Conservation (phyloP, 2,329 filamentous ascomycete species). For the Emmonsiellopsis sp. region DNA sequence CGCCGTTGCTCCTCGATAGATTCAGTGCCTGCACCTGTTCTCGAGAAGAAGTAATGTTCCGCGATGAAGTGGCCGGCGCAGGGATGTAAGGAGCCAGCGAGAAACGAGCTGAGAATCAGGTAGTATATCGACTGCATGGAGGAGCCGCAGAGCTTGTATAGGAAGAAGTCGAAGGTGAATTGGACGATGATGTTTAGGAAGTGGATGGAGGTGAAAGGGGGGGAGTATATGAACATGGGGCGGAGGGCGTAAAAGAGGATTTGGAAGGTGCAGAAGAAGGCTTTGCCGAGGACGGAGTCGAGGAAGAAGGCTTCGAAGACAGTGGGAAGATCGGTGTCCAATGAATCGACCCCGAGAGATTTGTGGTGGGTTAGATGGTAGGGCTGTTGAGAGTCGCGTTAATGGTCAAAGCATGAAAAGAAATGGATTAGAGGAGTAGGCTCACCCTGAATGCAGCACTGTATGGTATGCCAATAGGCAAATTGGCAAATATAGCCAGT, state of each 20-base stretch:
- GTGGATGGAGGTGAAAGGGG: slow-evolving; percentile 80
- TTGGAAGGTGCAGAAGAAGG: slow-evolving; percentile 98
- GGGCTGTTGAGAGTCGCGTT: slow-evolving; percentile 44
- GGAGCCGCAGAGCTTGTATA: slow-evolving; percentile 52
- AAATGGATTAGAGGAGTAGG: slow-evolving; percentile 7
- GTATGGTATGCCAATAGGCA: slow-evolving; percentile 92
- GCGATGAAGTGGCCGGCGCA: slow-evolving; percentile 97
- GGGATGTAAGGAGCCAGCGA: slow-evolving; percentile 87
- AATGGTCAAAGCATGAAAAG: not conserved
- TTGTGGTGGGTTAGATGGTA: slow-evolving; percentile 99
- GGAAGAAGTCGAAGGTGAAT: slow-evolving; percentile 62
- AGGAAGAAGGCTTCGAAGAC: slow-evolving; percentile 84
- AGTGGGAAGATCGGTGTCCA: slow-evolving; percentile 93
- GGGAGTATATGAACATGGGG: slow-evolving; percentile 85
- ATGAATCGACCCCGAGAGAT: slow-evolving; percentile 87
- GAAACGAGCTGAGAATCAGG: slow-evolving; percentile 79
- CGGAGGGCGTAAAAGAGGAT: slow-evolving; percentile 97
- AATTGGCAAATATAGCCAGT: slow-evolving; percentile 85
- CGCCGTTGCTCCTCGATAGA: slow-evolving; percentile 44
- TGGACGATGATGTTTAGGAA: slow-evolving; percentile 71
- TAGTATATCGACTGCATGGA: slow-evolving; percentile 61
- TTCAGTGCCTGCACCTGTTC: slow-evolving; percentile 28
- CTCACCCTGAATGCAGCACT: slow-evolving; percentile 84
- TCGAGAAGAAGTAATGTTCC: slow-evolving; percentile 73
- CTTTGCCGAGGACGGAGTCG: slow-evolving; percentile 86